Evolutionary conservation across 495 filamentous ascomycete genomes (phyloP), one percentile per base, ranked within the genome.

Genomic region (Polyplosphaeria fusca): DNA sequence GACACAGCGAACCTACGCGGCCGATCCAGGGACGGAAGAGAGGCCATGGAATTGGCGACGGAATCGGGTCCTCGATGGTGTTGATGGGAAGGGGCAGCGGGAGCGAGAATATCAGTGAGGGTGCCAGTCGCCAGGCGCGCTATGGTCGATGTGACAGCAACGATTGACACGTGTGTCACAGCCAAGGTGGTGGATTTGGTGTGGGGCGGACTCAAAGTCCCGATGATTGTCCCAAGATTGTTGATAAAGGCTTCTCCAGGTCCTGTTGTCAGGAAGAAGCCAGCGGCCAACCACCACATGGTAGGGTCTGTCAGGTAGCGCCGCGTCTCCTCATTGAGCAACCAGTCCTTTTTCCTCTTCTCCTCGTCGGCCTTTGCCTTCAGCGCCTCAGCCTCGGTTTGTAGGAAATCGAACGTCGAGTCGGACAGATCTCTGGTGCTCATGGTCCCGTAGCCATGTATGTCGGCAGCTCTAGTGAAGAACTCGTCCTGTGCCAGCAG

Each of bases 201-300:
- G 9, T 75, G 70, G 11, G 82, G 79, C 0, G 88, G 84, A 50
- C 85, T 87, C 9, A 97, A 75, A 1, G 93, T 91, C 55, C 86
- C 85, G 64, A 96, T 89, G 53, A 98, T 85, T 19, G 92, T 95
- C 39, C 93, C 93, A 42, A 98, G 71, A 62, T 98, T 98, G 73
- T 97, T 98, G 65, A 96, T 90, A 71, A 96, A 98, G 7, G 91
- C 86, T 75, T 98, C 93, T 18, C 92, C 91, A 0, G 93, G 91
- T 2, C 93, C 93, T 46, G 87, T 89, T 56, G 94, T 88, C 59
- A 96, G 78, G 79, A 96, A 95, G 74, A 98, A 94, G 20, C 92
- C 93, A 1, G 84, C 69, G 0, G 91, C 88, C 53, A 98, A 82
- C 73, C 80, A 87, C 93, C 93, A 97, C 92, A 97, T 96, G 11